Evolutionary conservation across 805 yeast genomes (phyloP).

Genomic region (Metschnikowia lochheadii): DNA sequence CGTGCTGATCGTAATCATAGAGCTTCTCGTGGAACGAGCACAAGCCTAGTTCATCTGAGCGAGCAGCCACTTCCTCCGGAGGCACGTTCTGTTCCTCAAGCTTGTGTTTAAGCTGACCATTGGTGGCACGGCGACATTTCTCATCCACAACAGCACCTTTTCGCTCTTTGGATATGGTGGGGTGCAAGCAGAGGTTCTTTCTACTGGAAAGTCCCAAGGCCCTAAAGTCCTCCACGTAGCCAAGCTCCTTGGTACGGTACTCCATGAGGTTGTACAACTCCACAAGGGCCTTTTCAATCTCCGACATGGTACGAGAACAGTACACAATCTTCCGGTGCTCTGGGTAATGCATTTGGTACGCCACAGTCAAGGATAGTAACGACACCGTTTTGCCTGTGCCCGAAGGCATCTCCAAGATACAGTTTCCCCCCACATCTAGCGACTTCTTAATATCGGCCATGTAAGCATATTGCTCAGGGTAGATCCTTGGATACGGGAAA

Average conservation of each 20-base stretch:
- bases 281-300: slow-evolving; percentile 93
- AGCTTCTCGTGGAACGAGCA: slow-evolving; percentile 92
- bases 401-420: slow-evolving; percentile 98
- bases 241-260: slow-evolving; percentile 76
- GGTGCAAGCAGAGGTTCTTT: slow-evolving; percentile 90
- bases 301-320: slow-evolving; percentile 99
- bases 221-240: slow-evolving; percentile 83
- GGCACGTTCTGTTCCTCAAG: slow-evolving; percentile 48
- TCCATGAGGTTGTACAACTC: slow-evolving; percentile 88
- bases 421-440: slow-evolving; percentile 92
- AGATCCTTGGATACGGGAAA: slow-evolving; percentile 94
- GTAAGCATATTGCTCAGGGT: slow-evolving; percentile 97
- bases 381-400: slow-evolving; percentile 98
- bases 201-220: slow-evolving; percentile 93
- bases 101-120: slow-evolving; percentile 75
- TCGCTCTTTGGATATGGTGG: slow-evolving; percentile 78
- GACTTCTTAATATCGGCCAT: slow-evolving; percentile 95
- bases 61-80: slow-evolving; percentile 44
- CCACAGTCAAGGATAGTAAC: slow-evolving; percentile 82
- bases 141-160: slow-evolving; percentile 95
- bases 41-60: slow-evolving; percentile 36
- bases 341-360: slow-evolving; percentile 92
- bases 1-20: slow-evolving; percentile 80
- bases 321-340: slow-evolving; percentile 92
- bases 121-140: slow-evolving; percentile 89